These are phyloP conservation scores for Mimosa bimucronata DNA, from an alignment of 306 rosid species.

Conservation along the genomic window DNA sequence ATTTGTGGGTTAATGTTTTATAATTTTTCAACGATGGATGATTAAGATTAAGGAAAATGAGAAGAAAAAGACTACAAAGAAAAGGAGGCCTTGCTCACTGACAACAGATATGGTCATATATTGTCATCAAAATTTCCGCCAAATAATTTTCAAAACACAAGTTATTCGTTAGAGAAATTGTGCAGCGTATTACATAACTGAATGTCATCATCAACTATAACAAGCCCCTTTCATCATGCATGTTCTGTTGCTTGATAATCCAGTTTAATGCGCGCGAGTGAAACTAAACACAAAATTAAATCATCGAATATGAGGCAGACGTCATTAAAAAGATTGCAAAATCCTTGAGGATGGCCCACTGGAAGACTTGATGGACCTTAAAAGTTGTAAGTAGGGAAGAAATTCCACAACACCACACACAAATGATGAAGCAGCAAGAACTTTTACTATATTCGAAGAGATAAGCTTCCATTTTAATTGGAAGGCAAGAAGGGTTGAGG, in stretches of 20 bases:
- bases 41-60: no score
- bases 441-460: background rate
- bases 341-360: constrained; percentile 44
- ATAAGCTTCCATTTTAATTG: constrained; percentile 17
- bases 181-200: background rate
- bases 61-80: no score
- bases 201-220: background rate
- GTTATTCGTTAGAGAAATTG: background rate
- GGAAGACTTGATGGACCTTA: background rate
- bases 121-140: background rate
- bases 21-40: no score
- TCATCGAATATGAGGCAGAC: constrained; percentile 15
- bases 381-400: background rate
- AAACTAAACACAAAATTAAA: background rate
- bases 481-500: constrained; percentile 15
- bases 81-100: no score
- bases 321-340: constrained; percentile 31
- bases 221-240: background rate
- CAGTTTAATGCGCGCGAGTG: background rate
- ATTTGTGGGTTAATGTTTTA: no score
- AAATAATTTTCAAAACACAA: background rate
- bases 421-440: constrained; percentile 38
- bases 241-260: background rate
- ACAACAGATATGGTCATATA: background rate
- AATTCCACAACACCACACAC: background rate